A percentile compares a stretch with the other conserved stretches of the same genome.
These are phyloP conservation scores for Vaucheria bursata DNA, from an alignment of 352 stramenopile genomes.

Conservation along the genomic window DNA sequence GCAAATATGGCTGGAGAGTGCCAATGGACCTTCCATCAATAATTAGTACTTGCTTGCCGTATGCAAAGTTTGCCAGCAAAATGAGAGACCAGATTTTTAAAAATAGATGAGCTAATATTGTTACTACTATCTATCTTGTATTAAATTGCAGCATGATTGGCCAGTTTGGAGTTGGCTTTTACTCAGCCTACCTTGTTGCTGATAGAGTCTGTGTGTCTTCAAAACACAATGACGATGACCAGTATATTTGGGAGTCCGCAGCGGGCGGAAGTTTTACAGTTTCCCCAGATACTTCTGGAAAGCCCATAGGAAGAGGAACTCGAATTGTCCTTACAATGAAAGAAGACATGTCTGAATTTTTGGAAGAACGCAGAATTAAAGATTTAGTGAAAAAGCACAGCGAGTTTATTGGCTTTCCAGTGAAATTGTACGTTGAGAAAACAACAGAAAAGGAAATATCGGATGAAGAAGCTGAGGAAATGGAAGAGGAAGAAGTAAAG, in stretches of 20 bases:
- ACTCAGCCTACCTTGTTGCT: conserved; percentile 97
- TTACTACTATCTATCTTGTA: background rate
- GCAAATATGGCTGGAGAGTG: no score
- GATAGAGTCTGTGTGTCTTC: conserved; percentile 97
- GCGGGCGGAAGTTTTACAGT: conserved; percentile 96
- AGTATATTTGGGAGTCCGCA: conserved; percentile 93
- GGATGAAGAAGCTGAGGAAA: conserved; percentile 56
- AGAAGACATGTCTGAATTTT: conserved; percentile 98
- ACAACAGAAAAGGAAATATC: conserved; percentile 60
- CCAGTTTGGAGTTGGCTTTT: conserved; percentile 99
- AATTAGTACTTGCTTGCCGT: no score
- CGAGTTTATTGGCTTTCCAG: conserved; percentile 99
- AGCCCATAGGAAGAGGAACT: conserved; percentile 46
- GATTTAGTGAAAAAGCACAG: conserved; percentile 99
- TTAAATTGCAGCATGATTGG: conserved; percentile 86
- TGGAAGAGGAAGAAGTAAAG: conserved; percentile 51
- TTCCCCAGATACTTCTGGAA: conserved; percentile 57
- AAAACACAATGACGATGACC: conserved; percentile 97
- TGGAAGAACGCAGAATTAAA: conserved; percentile 87
- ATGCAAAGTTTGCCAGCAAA: no score
- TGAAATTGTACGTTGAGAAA: conserved; percentile 76
- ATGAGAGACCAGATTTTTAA: no score
- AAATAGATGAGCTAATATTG: background rate
- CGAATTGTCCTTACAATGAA: conserved; percentile 45
- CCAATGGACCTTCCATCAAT: no score